Base-by-base conservation (phyloP, 371 early-diverging fungal genomes). In the Conidiobolus incongruus region DNA sequence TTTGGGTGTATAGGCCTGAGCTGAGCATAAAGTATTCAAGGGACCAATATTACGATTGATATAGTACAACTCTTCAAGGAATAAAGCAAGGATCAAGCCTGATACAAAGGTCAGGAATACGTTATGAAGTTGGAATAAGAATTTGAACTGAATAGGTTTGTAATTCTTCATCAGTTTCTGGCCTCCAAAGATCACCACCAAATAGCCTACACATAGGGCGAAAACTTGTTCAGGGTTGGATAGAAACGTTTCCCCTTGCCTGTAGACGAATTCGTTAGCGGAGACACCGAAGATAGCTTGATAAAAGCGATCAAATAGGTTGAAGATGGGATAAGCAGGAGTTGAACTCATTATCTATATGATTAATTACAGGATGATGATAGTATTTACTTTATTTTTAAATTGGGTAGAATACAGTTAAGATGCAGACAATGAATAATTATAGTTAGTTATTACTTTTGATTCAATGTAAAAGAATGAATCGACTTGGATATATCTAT, bases 41-140 rank as follows among this genome's bases (percentile, higher is more conserved):
- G 32, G 24, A n/a, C 40, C 41, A 8, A 19, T 11, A 13, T 39
- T 34, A 17, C n/a, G 22, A 2, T 42, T 12, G 13, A 49, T 11
- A 24, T 39, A 39, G 16, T 36, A 8, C 7, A 43, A 8, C 2
- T 48, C n/a, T 21, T 48, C 40, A n/a, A 24, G 24, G 22, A 44
- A 74, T 38, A 75, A 57, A n/a, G 68, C 48, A 31, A 82, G 59
- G 31, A 84, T 53, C 10, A 65, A 53, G 21, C 60, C 65, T 15
- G 81, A 80, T 30, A 63, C 65, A 2, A 68, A 40, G 13, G 76
- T 76, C 55, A 84, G 65, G 44, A 75, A 38, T 22, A 72, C 51
- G 58, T 84, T 84, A 61, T 84, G 85, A 45, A 74, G 36, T 57
- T 75, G 72, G 46, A 77, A 77, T 23, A 76, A 49, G 42, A 60